phyloP scores from a whole-genome alignment of 192 early-diverging fungal species.

The Backusella mclennaniae region DNA sequence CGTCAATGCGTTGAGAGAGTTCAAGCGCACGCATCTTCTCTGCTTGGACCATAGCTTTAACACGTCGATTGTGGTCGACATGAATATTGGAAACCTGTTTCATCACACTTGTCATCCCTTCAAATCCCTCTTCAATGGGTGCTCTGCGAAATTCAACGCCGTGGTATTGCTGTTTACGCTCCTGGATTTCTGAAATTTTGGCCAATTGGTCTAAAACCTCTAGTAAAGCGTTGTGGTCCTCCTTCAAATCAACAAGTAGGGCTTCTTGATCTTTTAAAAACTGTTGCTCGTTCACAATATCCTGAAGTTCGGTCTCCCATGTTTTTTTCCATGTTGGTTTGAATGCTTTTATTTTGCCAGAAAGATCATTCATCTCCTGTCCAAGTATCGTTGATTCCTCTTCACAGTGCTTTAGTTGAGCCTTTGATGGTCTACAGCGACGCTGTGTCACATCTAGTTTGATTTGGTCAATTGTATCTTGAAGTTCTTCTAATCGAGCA shows the following conservation, averaged over 20 bases:
- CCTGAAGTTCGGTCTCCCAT: constrained; percentile 79
- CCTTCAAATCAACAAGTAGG: constrained; percentile 59
- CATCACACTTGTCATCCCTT: constrained; percentile 62
- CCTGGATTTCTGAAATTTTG: constrained; percentile 53
- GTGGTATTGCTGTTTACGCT: constrained; percentile 31
- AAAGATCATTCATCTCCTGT: constrained; percentile 43
- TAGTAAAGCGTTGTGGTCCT: constrained; percentile 54
- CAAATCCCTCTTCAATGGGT: constrained; percentile 46
- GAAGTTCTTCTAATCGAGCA: constrained; percentile 57
- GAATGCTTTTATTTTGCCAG: constrained; percentile 54
- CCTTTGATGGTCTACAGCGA: constrained; percentile 55
- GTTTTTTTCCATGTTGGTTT: constrained; percentile 71
- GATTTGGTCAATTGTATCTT: constrained; percentile 65
- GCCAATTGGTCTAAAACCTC: constrained; percentile 56
- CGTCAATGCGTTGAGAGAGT: constrained; percentile 63
- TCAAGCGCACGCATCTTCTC: constrained; percentile 61
- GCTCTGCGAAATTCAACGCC: constrained; percentile 15
- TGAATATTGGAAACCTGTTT: constrained; percentile 64
- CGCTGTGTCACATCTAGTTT: constrained; percentile 69
- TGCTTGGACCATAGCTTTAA: constrained; percentile 62
- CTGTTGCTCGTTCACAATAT: constrained; percentile 71
- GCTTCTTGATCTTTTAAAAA: constrained; percentile 75
- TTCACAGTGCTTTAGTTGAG: constrained; percentile 47
- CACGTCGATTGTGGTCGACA: constrained; percentile 55
- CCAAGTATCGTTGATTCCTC: constrained; percentile 46